These are phyloP conservation scores for Phyllosticta ampelicida DNA, from an alignment of 2,329 filamentous ascomycete genomes.

Conservation along the genomic window DNA sequence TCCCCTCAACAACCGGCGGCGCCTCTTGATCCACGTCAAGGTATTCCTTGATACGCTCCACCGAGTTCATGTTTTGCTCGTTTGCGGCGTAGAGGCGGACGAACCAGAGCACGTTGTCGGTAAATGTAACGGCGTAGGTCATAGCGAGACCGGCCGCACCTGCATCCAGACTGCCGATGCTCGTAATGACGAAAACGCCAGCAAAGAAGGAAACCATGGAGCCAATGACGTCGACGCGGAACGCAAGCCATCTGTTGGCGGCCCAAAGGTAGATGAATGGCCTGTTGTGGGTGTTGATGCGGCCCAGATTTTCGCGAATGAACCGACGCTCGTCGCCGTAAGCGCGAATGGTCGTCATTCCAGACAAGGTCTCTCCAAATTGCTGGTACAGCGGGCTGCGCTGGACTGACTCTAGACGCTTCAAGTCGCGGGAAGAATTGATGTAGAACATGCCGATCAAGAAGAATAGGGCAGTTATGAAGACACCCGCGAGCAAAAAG, in stretches of 20 bases:
- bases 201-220: slow-evolving; percentile 90
- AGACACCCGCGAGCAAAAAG: slow-evolving; percentile 75
- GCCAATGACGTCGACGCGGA: slow-evolving; percentile 82
- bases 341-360: slow-evolving; percentile 92
- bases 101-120: slow-evolving; percentile 93
- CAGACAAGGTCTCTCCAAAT: slow-evolving; percentile 88
- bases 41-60: slow-evolving; percentile 96
- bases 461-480: slow-evolving; percentile 77
- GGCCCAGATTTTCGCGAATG: slow-evolving; percentile 76
- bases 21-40: slow-evolving; percentile 94
- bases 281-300: slow-evolving; percentile 82
- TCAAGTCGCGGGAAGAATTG: slow-evolving; percentile 84
- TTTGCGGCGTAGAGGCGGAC: slow-evolving; percentile 89
- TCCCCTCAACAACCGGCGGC: slow-evolving; percentile 62
- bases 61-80: slow-evolving; percentile 99
- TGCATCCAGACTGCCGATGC: slow-evolving; percentile 72
- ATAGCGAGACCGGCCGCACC: slow-evolving; percentile 88
- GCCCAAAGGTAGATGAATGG: slow-evolving; percentile 97
- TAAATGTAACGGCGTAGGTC: slow-evolving; percentile 93
- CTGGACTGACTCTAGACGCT: slow-evolving; percentile 87
- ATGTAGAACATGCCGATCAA: slow-evolving; percentile 81
- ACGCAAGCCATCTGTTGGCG: slow-evolving; percentile 90
- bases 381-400: slow-evolving; percentile 94
- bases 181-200: slow-evolving; percentile 79
- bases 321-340: slow-evolving; percentile 93